These are phyloP conservation scores for Tuctoria greenei DNA, from an alignment of 176 grass and related monocot genomes.

Conservation along the genomic window DNA sequence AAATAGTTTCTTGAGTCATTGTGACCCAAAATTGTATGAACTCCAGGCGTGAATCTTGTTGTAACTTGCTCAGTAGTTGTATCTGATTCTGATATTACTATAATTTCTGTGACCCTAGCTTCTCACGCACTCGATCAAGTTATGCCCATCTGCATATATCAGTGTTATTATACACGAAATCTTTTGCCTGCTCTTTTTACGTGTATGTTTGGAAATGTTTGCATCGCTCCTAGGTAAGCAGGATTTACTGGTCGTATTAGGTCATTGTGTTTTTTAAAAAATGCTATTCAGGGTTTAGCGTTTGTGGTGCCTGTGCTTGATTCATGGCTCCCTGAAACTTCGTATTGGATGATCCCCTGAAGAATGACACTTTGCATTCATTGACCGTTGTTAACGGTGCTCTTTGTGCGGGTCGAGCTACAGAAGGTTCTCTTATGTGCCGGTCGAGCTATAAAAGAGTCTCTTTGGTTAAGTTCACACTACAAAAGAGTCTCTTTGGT, in stretches of 20 bases:
- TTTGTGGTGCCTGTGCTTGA: no score
- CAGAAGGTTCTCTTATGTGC: no score
- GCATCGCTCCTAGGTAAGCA: background rate
- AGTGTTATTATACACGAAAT: background rate
- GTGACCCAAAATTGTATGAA: slow-evolving; percentile 37
- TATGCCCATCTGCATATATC: slow-evolving; percentile 3
- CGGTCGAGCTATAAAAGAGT: no score
- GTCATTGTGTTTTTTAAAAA: background rate
- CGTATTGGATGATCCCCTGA: no score
- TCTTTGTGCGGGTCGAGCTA: no score
- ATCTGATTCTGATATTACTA: slow-evolving; percentile 31
- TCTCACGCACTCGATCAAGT: slow-evolving; percentile 9
- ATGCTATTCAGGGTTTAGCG: background rate
- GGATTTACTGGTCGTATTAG: background rate
- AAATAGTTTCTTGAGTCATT: slow-evolving; percentile 41
- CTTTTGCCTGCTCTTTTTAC: background rate
- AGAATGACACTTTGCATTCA: no score
- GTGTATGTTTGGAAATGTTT: background rate
- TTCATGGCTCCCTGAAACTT: no score
- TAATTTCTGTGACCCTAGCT: slow-evolving; percentile 35
- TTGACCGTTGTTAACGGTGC: no score
- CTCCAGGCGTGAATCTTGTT: slow-evolving; percentile 22
- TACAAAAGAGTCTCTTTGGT: no score
- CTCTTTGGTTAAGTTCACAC: no score
- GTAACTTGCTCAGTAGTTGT: slow-evolving; percentile 35